Conservation (phyloP, 1,284 basidiomycete genomes). For the Papiliotrema terrestris region DNA sequence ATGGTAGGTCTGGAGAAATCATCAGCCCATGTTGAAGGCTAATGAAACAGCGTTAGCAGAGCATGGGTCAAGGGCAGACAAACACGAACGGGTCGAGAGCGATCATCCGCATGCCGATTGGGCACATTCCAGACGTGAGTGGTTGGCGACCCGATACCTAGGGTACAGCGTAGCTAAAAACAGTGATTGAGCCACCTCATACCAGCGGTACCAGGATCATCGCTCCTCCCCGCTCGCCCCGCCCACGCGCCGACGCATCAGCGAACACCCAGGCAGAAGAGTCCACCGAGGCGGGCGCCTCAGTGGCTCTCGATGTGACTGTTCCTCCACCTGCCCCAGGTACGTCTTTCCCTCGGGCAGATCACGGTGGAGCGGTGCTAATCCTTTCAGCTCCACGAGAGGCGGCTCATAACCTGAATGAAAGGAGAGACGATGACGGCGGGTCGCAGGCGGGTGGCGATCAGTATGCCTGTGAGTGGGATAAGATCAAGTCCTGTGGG, state of each 20-base stretch:
- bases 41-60: conserved; percentile 1
- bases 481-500: background rate
- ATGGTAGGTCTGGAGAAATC: background rate
- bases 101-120: conserved; percentile 9
- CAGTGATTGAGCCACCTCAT: background rate
- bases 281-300: background rate
- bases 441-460: background rate
- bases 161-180: background rate
- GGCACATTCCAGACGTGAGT: conserved; percentile 5
- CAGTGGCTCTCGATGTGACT: background rate
- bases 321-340: too few species aligned
- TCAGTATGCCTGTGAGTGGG: background rate
- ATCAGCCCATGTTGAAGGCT: background rate
- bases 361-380: too few species aligned
- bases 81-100: background rate
- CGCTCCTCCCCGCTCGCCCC: background rate
- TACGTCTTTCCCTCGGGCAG: too few species aligned
- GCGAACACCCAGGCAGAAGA: background rate
- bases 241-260: too few species aligned
- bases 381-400: too few species aligned
- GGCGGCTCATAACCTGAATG: too few species aligned
- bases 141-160: too few species aligned
- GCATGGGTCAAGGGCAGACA: background rate
- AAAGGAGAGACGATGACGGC: too few species aligned
- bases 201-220: background rate